Percentiles rank a stretch among this genome's conserved stretches.
phyloP scores from a whole-genome alignment of 129 eudicot species.

The Glebionis coronaria region DNA sequence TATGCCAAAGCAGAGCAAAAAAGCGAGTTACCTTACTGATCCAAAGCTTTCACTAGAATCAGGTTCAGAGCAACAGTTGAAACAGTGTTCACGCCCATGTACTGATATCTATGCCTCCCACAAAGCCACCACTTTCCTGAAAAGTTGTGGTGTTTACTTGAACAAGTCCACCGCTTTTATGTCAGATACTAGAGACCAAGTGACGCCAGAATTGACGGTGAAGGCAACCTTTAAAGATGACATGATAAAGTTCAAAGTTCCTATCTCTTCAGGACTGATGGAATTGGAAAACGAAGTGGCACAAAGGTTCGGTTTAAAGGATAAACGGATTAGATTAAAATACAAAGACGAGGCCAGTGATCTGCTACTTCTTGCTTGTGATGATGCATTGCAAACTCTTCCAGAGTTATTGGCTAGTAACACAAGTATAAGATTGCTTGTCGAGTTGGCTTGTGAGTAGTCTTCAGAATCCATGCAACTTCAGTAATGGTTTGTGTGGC shows the following conservation, averaged over 20 bases:
- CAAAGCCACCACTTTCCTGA: no score
- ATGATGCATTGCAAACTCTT: neutral
- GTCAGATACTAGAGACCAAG: neutral
- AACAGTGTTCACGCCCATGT: neutral
- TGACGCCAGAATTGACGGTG: neutral
- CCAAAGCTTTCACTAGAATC: neutral
- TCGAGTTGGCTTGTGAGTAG: neutral
- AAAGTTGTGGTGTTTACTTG: no score
- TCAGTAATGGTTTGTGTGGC: neutral
- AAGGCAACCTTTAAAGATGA: neutral
- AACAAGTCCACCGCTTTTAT: neutral
- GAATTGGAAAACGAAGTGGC: conserved; percentile 20
- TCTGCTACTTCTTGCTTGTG: no score
- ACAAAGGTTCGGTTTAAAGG: neutral
- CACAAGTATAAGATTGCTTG: neutral
- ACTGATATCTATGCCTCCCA: no score
- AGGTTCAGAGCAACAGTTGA: neutral
- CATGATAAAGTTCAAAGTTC: no score
- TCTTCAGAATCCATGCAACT: neutral
- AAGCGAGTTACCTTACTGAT: neutral
- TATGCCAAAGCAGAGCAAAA: conserved; percentile 7
- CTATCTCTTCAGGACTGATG: neutral
- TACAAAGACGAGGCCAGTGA: conserved; percentile 9
- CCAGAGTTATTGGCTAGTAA: neutral
- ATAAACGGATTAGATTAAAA: neutral